Conservation (phyloP, 441 rosid genomes). For the Adansonia gregorii region DNA sequence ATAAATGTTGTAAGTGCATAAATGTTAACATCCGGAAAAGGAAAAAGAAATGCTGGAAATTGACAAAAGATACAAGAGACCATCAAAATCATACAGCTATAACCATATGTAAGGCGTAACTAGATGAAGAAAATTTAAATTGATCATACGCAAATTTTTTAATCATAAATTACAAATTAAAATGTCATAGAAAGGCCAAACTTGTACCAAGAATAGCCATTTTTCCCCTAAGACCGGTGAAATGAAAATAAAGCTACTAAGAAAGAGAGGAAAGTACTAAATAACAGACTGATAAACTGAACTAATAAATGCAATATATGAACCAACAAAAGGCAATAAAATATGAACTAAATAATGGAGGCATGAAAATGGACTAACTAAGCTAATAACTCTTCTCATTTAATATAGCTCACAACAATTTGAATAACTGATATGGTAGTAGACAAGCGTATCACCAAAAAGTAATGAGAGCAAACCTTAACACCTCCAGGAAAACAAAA, state of each 20-base stretch:
- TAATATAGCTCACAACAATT: neutral
- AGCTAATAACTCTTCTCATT: neutral
- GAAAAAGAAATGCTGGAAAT: slow-evolving; percentile 20
- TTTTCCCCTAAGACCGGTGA: neutral
- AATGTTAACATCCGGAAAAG: neutral
- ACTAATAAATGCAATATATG: neutral
- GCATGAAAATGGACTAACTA: slow-evolving; percentile 1
- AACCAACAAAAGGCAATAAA: slow-evolving; percentile 11
- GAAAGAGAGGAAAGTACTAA: neutral
- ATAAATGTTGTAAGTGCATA: slow-evolving; percentile 12
- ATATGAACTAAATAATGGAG: neutral
- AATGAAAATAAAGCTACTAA: slow-evolving; percentile 2
- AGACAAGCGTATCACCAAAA: slow-evolving; percentile 16
- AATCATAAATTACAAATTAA: slow-evolving; percentile 14
- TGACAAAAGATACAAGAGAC: slow-evolving; percentile 18
- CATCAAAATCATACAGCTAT: slow-evolving; percentile 20
- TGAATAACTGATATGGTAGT: neutral
- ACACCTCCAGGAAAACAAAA: slow-evolving; percentile 97
- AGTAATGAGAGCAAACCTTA: slow-evolving; percentile 56
- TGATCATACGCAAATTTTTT: neutral
- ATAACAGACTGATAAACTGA: neutral
- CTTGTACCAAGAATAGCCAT: neutral
- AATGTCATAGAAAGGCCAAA: slow-evolving; percentile 13
- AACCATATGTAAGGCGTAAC: neutral
- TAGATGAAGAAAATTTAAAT: slow-evolving; percentile 12